These are phyloP conservation scores for Entomortierella chlamydospora DNA, from an alignment of 192 early-diverging fungal genomes.

Conservation along the genomic window DNA sequence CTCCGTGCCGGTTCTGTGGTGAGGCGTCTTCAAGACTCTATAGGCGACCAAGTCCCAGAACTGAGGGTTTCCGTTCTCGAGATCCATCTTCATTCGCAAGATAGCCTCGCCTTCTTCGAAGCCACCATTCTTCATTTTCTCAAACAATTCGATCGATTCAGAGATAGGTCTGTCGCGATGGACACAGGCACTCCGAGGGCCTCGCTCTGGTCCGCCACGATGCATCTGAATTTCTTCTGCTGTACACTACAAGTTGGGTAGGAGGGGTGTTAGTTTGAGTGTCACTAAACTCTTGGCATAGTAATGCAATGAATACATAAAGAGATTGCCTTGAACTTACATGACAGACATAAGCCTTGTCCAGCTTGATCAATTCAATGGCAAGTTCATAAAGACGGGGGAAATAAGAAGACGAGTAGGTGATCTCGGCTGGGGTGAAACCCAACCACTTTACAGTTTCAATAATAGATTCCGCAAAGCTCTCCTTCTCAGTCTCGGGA, in stretches of 20 bases:
- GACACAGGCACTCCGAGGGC: slow-evolving; percentile 85
- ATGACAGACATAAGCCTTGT: slow-evolving; percentile 80
- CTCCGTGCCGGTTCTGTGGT: slow-evolving; percentile 90
- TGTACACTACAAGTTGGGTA: slow-evolving; percentile 80
- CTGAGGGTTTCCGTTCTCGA: slow-evolving; percentile 97
- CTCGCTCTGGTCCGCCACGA: slow-evolving; percentile 91
- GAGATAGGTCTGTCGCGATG: slow-evolving; percentile 93
- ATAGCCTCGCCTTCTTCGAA: slow-evolving; percentile 92
- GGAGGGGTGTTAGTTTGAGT: not conserved
- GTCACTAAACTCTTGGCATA: no score
- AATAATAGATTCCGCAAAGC: slow-evolving; percentile 94
- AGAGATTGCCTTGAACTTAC: slow-evolving; percentile 10
- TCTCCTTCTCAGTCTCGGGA: slow-evolving; percentile 91
- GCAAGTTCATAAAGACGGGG: slow-evolving; percentile 97
- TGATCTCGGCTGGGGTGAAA: slow-evolving; percentile 90
- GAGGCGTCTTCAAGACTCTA: slow-evolving; percentile 90
- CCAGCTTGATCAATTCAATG: slow-evolving; percentile 87
- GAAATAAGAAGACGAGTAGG: slow-evolving; percentile 99
- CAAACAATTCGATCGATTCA: slow-evolving; percentile 94
- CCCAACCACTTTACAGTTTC: slow-evolving; percentile 97
- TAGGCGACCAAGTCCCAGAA: slow-evolving; percentile 99
- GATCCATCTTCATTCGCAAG: slow-evolving; percentile 99
- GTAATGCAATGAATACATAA: not conserved
- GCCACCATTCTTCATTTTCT: slow-evolving; percentile 97
- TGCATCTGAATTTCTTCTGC: slow-evolving; percentile 91